These are phyloP conservation scores for Athelia psychrophila DNA, from an alignment of 1,284 basidiomycete species.

Conservation along the genomic window DNA sequence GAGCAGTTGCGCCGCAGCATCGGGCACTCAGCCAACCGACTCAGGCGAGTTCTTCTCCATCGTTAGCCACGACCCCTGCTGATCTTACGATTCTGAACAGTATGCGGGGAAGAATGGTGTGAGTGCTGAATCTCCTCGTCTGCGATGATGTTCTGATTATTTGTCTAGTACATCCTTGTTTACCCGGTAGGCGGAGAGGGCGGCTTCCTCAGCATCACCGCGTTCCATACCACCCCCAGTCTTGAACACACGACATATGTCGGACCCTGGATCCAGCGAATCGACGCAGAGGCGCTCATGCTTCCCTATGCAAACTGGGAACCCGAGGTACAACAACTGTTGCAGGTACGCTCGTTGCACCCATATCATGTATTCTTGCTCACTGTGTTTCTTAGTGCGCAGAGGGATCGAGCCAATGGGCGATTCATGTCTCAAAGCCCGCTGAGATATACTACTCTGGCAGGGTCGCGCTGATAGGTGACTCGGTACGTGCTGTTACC, in stretches of 20 bases:
- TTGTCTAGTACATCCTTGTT: slow-evolving; percentile 39
- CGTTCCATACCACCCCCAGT: slow-evolving; percentile 38
- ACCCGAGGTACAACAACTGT: slow-evolving; percentile 39
- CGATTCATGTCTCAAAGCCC: slow-evolving; percentile 35
- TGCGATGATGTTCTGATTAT: slow-evolving; percentile 1
- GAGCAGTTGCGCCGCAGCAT: slow-evolving; percentile 29
- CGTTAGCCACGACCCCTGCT: background rate
- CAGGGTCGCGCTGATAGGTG: slow-evolving; percentile 37
- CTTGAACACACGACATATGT: slow-evolving; percentile 37
- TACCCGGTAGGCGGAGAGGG: slow-evolving; percentile 44
- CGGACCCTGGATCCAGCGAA: slow-evolving; percentile 39
- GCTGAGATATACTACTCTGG: slow-evolving; percentile 30
- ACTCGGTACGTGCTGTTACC: slow-evolving; percentile 31
- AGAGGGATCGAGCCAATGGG: slow-evolving; percentile 36
- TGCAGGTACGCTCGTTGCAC: slow-evolving; percentile 32
- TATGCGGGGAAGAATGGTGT: slow-evolving; percentile 42
- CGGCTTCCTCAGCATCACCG: slow-evolving; percentile 45
- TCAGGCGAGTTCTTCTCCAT: slow-evolving; percentile 25
- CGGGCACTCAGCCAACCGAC: slow-evolving; percentile 31
- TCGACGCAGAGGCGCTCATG: slow-evolving; percentile 36
- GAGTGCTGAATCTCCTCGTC: slow-evolving; percentile 14
- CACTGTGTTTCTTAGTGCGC: slow-evolving; percentile 15
- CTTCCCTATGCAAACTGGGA: slow-evolving; percentile 43
- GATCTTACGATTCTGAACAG: slow-evolving; percentile 16
- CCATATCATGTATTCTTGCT: too few relatives aligned